phyloP scores from a whole-genome alignment of 192 early-diverging fungal genomes.

The Spizellomyces sp. region DNA sequence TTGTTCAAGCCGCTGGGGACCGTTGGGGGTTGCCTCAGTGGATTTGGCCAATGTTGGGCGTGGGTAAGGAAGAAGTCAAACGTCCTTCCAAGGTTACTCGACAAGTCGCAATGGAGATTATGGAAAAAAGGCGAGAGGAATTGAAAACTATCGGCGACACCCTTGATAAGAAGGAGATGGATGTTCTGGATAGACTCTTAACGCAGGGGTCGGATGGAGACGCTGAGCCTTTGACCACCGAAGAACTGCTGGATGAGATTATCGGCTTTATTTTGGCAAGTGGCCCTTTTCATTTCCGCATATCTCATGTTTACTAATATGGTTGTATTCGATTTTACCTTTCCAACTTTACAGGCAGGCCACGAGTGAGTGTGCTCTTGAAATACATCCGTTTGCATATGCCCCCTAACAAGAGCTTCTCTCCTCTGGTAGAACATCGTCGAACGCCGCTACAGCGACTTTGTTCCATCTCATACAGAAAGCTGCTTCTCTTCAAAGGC shows the following conservation, averaged over 20 bases:
- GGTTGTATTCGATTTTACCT: not conserved
- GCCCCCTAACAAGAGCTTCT: no score
- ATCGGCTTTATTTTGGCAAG: conserved; percentile 54
- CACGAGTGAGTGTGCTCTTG: conserved; percentile 9
- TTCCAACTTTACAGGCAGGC: conserved; percentile 33
- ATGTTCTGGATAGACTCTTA: conserved; percentile 26
- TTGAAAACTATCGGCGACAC: not conserved
- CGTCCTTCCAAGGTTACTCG: not conserved
- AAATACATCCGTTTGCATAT: no score
- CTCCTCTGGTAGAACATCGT: no score
- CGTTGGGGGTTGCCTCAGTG: conserved; percentile 5
- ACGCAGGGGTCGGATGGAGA: not conserved
- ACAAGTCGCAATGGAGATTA: not conserved
- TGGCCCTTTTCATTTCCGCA: not conserved
- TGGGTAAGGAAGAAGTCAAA: not conserved
- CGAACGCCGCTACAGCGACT: no score
- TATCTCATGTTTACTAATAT: not conserved
- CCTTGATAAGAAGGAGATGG: conserved; percentile 16
- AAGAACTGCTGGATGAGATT: conserved; percentile 48
- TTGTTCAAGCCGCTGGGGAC: not conserved
- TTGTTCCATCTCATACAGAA: no score
- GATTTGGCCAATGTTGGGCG: conserved; percentile 11
- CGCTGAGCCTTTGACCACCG: conserved; percentile 22
- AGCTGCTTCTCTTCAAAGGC: no score
- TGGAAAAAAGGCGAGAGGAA: not conserved